phyloP scores from a whole-genome alignment of 306 rosid species.

The Cyamopsis tetragonoloba region DNA sequence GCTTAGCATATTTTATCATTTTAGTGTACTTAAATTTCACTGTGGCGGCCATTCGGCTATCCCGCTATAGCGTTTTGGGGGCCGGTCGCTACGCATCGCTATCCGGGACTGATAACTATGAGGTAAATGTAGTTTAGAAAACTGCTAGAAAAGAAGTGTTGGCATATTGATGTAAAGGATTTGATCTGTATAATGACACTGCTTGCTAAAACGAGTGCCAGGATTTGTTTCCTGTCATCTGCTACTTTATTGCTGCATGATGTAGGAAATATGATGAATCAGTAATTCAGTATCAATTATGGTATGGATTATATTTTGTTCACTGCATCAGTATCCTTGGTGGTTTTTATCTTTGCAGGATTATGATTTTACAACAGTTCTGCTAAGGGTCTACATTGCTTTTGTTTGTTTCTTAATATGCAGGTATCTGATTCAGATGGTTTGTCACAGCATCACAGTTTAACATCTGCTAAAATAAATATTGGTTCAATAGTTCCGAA shows the following conservation, averaged over 20 bases:
- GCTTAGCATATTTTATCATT: too few species aligned
- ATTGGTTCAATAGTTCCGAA: conserved; percentile 33
- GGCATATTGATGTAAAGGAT: not conserved
- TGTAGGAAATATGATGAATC: conserved; percentile 12
- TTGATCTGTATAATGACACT: not conserved
- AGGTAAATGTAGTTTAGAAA: conserved; percentile 1
- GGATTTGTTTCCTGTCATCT: not conserved
- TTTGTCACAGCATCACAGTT: conserved; percentile 35
- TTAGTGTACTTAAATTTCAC: too few species aligned
- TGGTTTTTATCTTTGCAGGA: not conserved
- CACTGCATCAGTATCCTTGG: conserved; percentile 7
- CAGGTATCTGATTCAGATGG: conserved; percentile 38
- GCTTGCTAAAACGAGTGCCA: not conserved
- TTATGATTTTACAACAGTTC: not conserved
- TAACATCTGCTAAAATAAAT: conserved; percentile 32
- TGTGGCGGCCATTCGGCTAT: too few species aligned
- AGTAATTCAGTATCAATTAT: not conserved
- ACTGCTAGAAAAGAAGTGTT: conserved; percentile 1
- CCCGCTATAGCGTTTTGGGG: too few species aligned
- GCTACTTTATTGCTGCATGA: not conserved
- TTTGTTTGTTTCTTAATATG: conserved; percentile 23
- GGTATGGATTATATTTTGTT: conserved; percentile 6
- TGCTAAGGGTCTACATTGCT: conserved; percentile 15
- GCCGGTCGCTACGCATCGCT: too few species aligned
- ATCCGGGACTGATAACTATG: too few species aligned